Base-by-base conservation (phyloP, 2,329 filamentous ascomycete species). In the Geosmithia morbida region DNA sequence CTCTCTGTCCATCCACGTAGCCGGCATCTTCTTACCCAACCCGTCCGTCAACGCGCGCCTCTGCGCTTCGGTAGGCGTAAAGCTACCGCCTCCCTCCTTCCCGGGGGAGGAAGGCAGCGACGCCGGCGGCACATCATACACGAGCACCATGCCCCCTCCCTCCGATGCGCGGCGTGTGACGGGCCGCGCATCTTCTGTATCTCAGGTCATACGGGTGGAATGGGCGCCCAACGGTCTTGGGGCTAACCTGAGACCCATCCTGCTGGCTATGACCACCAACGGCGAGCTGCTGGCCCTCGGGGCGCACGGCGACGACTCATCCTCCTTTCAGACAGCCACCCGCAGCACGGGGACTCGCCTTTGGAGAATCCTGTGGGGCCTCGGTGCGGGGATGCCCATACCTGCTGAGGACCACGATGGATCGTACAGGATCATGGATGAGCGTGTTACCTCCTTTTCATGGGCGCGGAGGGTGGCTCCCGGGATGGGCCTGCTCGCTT, bases 221-320 rank as follows among this genome's bases (percentile, higher is more conserved):
- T 80, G 76, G 76, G 79, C 75, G n/a, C 75, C 75, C 0, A 61
- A 60, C n/a, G 73, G 72, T 2, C 58, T 80, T n/a, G 75, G 76
- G 1, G 66, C 67, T 41, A 76, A 77, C 53, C 57, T 66, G 7
- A 66, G 76, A 1, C 68, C 75, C 1, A 66, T 77, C 5, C 60
- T 80, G 33, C 67, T 63, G 14, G 69, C 71, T 3, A 57, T 79
- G 51, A 69, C 70, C 1, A 71, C 71, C 8, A 67, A 65, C 1
- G 76, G 76, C 1, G 62, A 64, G 45, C 53, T 80, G 20, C 61
- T 69, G 16, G 61, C 74, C 16, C 70, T 77, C 43, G 75, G 75
- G 17, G 75, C 79, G 55, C 54, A 64, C 39, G 55, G 59, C 14
- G 62, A 64, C 18, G 22, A 39, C 16, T 8, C n/a, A 22, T 57